These are phyloP conservation scores for Quercus tomentella DNA, from an alignment of 331 rosid species.

Conservation along the genomic window DNA sequence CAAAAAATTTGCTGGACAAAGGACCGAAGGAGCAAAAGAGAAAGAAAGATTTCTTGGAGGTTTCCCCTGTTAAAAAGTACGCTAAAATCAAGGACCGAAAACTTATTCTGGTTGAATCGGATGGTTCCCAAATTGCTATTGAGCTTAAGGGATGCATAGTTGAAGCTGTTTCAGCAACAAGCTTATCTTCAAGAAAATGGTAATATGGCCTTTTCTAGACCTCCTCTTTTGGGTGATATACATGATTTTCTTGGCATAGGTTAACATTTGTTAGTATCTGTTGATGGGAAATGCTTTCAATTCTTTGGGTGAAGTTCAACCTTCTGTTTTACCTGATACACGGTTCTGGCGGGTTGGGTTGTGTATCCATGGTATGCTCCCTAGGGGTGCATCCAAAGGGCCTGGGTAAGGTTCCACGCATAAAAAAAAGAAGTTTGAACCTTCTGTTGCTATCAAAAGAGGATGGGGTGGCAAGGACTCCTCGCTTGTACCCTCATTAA, in stretches of 20 bases:
- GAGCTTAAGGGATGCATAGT: slow-evolving; percentile 56
- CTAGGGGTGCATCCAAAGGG: too few relatives aligned
- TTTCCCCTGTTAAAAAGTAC: slow-evolving; percentile 58
- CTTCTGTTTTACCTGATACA: background rate
- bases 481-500: background rate
- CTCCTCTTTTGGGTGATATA: slow-evolving; percentile 4
- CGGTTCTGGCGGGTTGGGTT: too few relatives aligned
- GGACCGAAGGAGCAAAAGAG: slow-evolving; percentile 46
- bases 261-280: background rate
- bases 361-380: too few relatives aligned
- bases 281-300: background rate
- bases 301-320: background rate
- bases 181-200: slow-evolving; percentile 77
- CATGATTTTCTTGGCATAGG: slow-evolving; percentile 6
- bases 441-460: background rate
- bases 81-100: slow-evolving; percentile 52
- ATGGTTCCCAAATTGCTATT: slow-evolving; percentile 44
- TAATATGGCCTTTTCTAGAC: slow-evolving; percentile 20
- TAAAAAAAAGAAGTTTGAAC: too few relatives aligned
- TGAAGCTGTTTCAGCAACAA: slow-evolving; percentile 83
- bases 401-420: too few relatives aligned
- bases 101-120: slow-evolving; percentile 54
- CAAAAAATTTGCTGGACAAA: slow-evolving; percentile 45
- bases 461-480: background rate
- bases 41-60: slow-evolving; percentile 62